Conservation (phyloP, 176 grass and related monocot species). For the Lolium perenne region DNA sequence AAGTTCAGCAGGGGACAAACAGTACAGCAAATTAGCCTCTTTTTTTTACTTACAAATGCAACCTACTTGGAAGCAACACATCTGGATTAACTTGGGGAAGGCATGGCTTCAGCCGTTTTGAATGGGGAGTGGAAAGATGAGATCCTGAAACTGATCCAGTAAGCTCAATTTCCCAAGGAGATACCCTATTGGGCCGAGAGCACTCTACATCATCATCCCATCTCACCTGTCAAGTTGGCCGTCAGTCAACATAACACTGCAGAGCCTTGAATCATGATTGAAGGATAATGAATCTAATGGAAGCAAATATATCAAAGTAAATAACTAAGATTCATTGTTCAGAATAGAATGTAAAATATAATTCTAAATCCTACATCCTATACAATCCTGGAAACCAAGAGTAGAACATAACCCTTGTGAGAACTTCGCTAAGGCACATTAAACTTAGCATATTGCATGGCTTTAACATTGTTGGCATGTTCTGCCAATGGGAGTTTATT, state of each 20-base stretch:
- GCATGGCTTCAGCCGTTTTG: constrained; percentile 78
- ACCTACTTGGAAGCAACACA: constrained; percentile 65
- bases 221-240: constrained; percentile 64
- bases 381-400: constrained; percentile 24
- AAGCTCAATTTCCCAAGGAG: constrained; percentile 95
- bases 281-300: constrained; percentile 30
- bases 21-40: constrained; percentile 10
- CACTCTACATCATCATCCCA: constrained; percentile 78
- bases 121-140: constrained; percentile 45
- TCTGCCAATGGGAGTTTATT: neutral
- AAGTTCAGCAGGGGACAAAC: constrained; percentile 26
- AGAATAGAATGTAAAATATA: constrained; percentile 32
- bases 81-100: constrained; percentile 51
- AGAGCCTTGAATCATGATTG: constrained; percentile 11
- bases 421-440: constrained; percentile 12
- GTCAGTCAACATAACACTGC: constrained; percentile 29
- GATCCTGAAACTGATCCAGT: constrained; percentile 62
- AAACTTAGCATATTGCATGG: constrained; percentile 1
- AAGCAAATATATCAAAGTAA: constrained; percentile 34
- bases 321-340: constrained; percentile 11
- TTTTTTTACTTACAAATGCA: constrained; percentile 29
- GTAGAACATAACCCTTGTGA: neutral
- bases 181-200: constrained; percentile 60
- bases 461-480: neutral
- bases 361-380: constrained; percentile 19